phyloP scores from a whole-genome alignment of 805 yeast genomes.

The Monosporozyma aerobia region DNA sequence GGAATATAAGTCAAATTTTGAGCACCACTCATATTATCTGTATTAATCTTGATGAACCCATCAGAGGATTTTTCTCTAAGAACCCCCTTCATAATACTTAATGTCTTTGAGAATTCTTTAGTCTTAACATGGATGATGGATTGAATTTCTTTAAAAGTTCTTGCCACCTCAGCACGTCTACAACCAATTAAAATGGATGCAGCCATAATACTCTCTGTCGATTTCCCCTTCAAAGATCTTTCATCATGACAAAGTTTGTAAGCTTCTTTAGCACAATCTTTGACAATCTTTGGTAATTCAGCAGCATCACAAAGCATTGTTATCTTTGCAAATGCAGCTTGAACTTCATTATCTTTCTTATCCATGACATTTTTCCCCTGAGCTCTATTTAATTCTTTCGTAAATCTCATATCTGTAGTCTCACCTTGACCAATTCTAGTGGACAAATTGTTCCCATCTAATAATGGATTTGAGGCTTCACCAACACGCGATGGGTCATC shows the following conservation, averaged over 20 bases:
- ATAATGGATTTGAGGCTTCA: conserved; percentile 86
- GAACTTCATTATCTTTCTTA: conserved; percentile 76
- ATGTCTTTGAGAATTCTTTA: conserved; percentile 88
- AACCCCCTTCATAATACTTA: conserved; percentile 71
- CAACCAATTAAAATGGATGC: conserved; percentile 94
- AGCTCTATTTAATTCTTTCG: conserved; percentile 85
- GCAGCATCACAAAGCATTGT: conserved; percentile 97
- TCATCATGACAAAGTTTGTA: conserved; percentile 87
- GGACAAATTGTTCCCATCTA: conserved; percentile 85
- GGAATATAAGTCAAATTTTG: conserved; percentile 94
- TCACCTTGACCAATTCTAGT: conserved; percentile 86
- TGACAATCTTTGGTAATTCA: conserved; percentile 87
- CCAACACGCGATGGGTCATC: conserved; percentile 99
- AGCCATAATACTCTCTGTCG: conserved; percentile 91
- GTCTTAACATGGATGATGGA: conserved; percentile 89
- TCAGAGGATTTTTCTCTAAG: conserved; percentile 37
- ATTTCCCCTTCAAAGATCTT: conserved; percentile 74
- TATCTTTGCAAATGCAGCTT: conserved; percentile 81
- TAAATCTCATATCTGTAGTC: conserved; percentile 76
- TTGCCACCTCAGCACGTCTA: conserved; percentile 84
- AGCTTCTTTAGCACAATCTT: conserved; percentile 95
- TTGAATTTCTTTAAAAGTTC: conserved; percentile 93
- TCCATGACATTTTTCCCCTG: conserved; percentile 82
- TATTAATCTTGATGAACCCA: conserved; percentile 32
- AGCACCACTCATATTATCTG: conserved; percentile 50